Base-by-base conservation (phyloP, 345 rosid genomes). In the Cardamine occulta region DNA sequence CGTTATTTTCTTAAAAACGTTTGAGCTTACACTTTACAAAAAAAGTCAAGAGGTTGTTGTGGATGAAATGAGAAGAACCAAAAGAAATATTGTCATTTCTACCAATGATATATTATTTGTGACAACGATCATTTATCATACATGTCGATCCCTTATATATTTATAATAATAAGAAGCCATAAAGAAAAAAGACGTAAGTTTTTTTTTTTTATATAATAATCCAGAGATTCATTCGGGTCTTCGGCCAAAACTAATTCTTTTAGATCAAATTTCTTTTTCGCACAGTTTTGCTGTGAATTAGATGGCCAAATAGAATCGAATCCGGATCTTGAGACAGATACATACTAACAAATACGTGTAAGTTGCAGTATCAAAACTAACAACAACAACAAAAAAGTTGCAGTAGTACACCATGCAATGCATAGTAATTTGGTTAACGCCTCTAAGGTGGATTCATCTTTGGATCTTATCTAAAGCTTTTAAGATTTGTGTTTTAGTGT, bases 381-480 rank as follows among this genome's bases (percentile, higher is more conserved):
- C 17, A 14, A 14, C 1, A 37, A 10, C 14, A 37, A 10, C 1
- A 9, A 5, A 14, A 42, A 37, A 39, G 68, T 49, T 48, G 67
- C 44, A 58, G 51, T 57, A 15, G 48, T 66, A 67, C 53, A 49
- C 44, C 47, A 68, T 52, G 63, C 65, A 76, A 68, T 52, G 63
- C 65, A 76, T 62, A 53, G 70, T 69, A 68, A 69, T 54, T 53
- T 62, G 32, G 58, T 44, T 39, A 76, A 69, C 47, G 65, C 23
- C 61, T 63, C 37, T 63, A 56, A 77, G 45, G 75, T 77, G 66
- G 66, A 64, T 55, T 64, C 72, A 70, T 77, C 34, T 77, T 70
- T 77, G 54, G 52, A 78, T 72, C 72, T 71, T 78, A 78, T 72
- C 77, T 72, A 72, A 71, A 54, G 68, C 56, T 39, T 72, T 77